A percentile compares a stretch with the other conserved stretches of the same genome.
These are phyloP conservation scores for Zygoascus biomembranicola DNA, from an alignment of 805 yeast species.

Conservation along the genomic window DNA sequence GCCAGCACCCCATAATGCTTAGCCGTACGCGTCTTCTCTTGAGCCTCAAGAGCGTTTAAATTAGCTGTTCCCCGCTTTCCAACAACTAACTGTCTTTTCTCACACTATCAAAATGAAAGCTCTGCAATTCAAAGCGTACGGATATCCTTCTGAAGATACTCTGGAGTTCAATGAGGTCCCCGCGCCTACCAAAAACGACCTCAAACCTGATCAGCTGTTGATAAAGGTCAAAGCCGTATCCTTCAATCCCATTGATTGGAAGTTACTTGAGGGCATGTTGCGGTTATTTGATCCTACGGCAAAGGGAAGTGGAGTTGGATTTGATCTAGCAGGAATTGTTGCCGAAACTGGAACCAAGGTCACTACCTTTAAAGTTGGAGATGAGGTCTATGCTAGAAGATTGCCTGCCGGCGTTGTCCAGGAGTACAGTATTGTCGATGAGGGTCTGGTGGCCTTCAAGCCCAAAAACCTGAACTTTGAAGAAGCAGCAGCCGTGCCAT, in stretches of 20 bases:
- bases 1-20: no score
- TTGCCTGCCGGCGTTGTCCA: conserved; percentile 15
- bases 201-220: conserved; percentile 8
- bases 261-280: conserved; percentile 10
- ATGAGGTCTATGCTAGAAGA: conserved; percentile 12
- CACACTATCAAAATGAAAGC: not conserved
- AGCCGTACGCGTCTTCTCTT: no score
- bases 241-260: conserved; percentile 22
- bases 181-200: not conserved
- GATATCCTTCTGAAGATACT: not conserved
- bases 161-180: not conserved
- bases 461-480: conserved; percentile 13
- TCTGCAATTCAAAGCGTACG: not conserved
- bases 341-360: conserved; percentile 19
- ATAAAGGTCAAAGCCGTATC: conserved; percentile 18
- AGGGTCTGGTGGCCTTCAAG: conserved; percentile 6
- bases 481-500: not conserved
- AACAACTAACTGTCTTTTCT: not conserved
- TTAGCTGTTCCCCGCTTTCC: no score
- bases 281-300: conserved; percentile 4
- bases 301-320: conserved; percentile 16
- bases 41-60: no score
- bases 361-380: conserved; percentile 17
- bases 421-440: conserved; percentile 10
- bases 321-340: conserved; percentile 21